Evolutionary conservation across 108 stramenopile species (phyloP), one percentile per base, ranked within the genome.

Genomic region (Skeletonema potamos): DNA sequence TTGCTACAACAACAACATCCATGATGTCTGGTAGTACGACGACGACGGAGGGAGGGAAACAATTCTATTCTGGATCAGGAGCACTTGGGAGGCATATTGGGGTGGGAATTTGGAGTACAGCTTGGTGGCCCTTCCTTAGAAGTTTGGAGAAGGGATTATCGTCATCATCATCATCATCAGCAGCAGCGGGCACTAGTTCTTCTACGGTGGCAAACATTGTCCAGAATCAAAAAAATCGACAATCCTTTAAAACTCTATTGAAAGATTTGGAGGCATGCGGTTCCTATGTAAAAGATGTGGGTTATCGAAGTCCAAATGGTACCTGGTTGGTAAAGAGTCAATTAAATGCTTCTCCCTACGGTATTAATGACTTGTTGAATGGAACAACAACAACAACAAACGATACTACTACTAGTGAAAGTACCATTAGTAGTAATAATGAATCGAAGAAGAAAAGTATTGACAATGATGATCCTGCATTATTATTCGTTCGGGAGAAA

Each of bases 61-160:
- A 81, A 41, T 10, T 60, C 2, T 27, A 83, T 64, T 63, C 70
- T 27, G 83, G 83, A 34, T 77, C 61, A 39, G 82, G 74, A 12
- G 48, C 70, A n/a, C 12, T 34, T 10, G 81, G 84, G 6, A 68
- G 89, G 20, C 81, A 88, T 34, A 90, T 95, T 59, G 94, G 94
- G 1, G 90, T 95, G 15, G 94, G 94, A 12, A 74, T 95, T 26
- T 95, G 94, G 94, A 87, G 80, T 68, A 92, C 93, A 26, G 93
- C 89, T 9, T 62, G 91, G 74, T 66, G 78, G 65, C 89, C 85
- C 0, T 92, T 94, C 67, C 48, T 66, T 26, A 27, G 73, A 5
- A 73, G 57, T 43, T 70, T 85, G 27, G 67, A 74, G 44, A 41
- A 54, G 26, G 70, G 65, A n/a, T 20, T 37, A n/a, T 26, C 29